Evolutionary conservation across 768 basidiomycete species (phyloP).

Genomic region (Mrakia gelida): DNA sequence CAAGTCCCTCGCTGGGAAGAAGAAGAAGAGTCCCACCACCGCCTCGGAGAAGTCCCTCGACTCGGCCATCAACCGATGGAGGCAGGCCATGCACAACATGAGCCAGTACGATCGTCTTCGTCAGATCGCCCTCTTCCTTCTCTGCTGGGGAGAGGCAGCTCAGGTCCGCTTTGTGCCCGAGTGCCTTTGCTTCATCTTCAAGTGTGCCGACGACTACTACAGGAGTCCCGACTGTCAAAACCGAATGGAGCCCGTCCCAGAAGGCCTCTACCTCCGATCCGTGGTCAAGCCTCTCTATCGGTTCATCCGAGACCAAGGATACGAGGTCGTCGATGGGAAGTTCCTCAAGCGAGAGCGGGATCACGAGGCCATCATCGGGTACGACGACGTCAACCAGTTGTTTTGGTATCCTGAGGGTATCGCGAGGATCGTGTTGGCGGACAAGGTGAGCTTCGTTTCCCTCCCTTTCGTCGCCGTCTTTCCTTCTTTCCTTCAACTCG

Average conservation of each 20-base stretch:
- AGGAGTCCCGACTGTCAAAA: conserved; percentile 95
- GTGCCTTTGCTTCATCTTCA: conserved; percentile 98
- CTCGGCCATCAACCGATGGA: conserved; percentile 85
- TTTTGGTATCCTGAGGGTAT: conserved; percentile 99
- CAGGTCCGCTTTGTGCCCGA: conserved; percentile 96
- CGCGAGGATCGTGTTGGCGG: conserved; percentile 76
- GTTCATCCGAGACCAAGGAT: conserved; percentile 95
- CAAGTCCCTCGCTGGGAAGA: conserved; percentile 59
- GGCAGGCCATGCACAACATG: conserved; percentile 98
- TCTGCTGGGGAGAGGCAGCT: conserved; percentile 98
- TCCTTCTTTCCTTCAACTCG: neutral
- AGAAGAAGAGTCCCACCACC: conserved; percentile 47
- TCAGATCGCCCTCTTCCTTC: conserved; percentile 89
- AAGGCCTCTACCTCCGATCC: conserved; percentile 83
- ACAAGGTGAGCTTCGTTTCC: conserved; percentile 61
- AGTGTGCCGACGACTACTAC: conserved; percentile 99
- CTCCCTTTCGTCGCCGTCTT: neutral
- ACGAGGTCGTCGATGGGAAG: conserved; percentile 91
- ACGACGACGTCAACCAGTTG: conserved; percentile 97
- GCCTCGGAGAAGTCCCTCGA: conserved; percentile 70
- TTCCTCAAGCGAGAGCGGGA: conserved; percentile 90
- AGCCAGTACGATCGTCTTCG: conserved; percentile 94
- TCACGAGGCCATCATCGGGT: conserved; percentile 91
- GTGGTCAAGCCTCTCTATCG: conserved; percentile 92
- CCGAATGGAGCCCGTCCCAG: conserved; percentile 82